Evolutionary conservation across 306 rosid species (phyloP), one percentile per base, ranked within the genome.

Genomic region (Trifolium pratense): DNA sequence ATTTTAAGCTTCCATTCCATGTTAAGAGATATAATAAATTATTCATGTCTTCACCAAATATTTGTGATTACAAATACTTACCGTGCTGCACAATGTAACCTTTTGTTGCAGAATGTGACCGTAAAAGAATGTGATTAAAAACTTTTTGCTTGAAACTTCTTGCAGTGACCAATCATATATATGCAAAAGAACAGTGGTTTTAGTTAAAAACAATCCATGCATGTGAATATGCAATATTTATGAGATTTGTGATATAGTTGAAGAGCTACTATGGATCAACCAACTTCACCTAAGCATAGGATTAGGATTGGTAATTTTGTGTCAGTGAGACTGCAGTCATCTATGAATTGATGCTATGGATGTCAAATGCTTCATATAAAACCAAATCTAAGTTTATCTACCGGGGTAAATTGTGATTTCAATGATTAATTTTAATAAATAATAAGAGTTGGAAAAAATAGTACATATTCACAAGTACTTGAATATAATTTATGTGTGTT

Each of bases 221-320:
- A 36, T 21, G 23, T 23, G 25, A 51, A 21, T 37, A 16, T 20
- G 23, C 3, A 16, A 48, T 36, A 17, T 23, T 23, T 13, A 7
- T 46, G 58, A 25, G 56, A 51, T 23, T 64, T 36, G 18, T 63
- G 18, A 52, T 40, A n/a, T 13, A 52, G 61, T 34, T 37, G 4
- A 32, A 42, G 25, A n/a, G 56, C 10, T 45, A n/a, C 39, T 32
- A 7, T 46, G 46, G 52, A 59, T 3, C 62, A 46, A n/a, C 55
- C 23, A 58, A 15, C 34, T 48, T 77, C 64, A 51, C 60, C 48
- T 8, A 48, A 78, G 66, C 18, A 40, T 18, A 9, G 25, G 59
- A 39, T 39, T 70, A 25, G n/a, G n/a, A n/a, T n/a, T n/a, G n/a
- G n/a, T n/a, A n/a, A n/a, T n/a, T n/a, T n/a, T n/a, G n/a, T n/a